Conservation (phyloP, 2,329 filamentous ascomycete species). For the Penicillium frequentans region DNA sequence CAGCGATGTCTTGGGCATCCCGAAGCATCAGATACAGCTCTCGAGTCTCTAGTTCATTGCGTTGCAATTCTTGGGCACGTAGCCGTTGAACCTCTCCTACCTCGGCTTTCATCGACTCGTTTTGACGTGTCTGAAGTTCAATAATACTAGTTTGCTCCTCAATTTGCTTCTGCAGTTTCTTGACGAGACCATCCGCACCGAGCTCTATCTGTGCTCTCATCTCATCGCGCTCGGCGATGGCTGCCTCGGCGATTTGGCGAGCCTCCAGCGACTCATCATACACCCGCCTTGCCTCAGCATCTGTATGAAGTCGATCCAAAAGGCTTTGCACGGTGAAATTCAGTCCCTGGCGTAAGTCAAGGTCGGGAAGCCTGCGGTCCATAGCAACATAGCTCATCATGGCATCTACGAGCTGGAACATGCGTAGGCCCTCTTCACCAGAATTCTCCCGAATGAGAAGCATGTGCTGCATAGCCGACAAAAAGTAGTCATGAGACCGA, state of each 20-base stretch:
- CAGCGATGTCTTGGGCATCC: conserved; percentile 93
- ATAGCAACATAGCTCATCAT: conserved; percentile 99
- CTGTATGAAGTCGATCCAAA: conserved; percentile 92
- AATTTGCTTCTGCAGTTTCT: conserved; percentile 89
- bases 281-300: conserved; percentile 89
- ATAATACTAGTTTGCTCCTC: conserved; percentile 91
- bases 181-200: conserved; percentile 89
- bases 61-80: conserved; percentile 84
- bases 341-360: conserved; percentile 96
- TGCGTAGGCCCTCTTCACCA: conserved; percentile 83
- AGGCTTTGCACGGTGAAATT: conserved; percentile 97
- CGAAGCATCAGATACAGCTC: conserved; percentile 98
- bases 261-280: conserved; percentile 89
- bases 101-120: conserved; percentile 84
- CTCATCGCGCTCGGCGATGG: conserved; percentile 94
- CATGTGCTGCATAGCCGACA: conserved; percentile 92
- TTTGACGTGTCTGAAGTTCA: conserved; percentile 81
- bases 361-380: conserved; percentile 91
- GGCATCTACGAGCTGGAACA: conserved; percentile 98
- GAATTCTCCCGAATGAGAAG: conserved; percentile 89
- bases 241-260: conserved; percentile 89
- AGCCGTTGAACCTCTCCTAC: conserved; percentile 82
- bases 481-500: conserved; percentile 89
- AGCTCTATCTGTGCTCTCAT: conserved; percentile 85
- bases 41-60: conserved; percentile 92